These are phyloP conservation scores for Colletotrichum magnum DNA, from an alignment of 2,329 filamentous ascomycete species.

Conservation along the genomic window DNA sequence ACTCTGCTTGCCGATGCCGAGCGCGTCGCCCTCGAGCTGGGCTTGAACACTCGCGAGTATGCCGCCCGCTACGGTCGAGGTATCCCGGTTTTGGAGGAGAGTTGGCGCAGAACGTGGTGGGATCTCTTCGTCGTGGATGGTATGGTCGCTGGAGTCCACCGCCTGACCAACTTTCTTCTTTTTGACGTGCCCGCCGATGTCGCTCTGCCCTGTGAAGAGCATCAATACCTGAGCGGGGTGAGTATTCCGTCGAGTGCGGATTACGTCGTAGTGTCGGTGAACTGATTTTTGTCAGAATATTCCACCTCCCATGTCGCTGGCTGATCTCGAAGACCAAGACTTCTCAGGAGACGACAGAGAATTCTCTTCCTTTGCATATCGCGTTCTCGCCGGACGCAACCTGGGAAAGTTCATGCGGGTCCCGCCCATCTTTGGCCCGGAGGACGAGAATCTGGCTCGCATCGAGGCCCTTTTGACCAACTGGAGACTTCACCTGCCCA, in stretches of 20 bases:
- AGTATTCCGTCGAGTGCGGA: constrained; percentile 28
- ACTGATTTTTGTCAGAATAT: constrained; percentile 60
- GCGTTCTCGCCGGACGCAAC: constrained; percentile 85
- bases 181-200: constrained; percentile 78
- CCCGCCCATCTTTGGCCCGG: constrained; percentile 64
- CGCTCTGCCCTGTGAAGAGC: constrained; percentile 85
- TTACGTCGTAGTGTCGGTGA: no score
- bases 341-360: constrained; percentile 78
- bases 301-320: constrained; percentile 72
- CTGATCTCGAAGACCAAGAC: constrained; percentile 82
- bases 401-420: constrained; percentile 80
- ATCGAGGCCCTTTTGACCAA: constrained; percentile 73
- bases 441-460: constrained; percentile 66
- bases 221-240: constrained; percentile 75
- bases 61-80: constrained; percentile 74
- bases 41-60: constrained; percentile 79
- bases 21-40: constrained; percentile 80
- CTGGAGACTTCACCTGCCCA: constrained; percentile 85
- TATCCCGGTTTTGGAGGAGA: constrained; percentile 81
- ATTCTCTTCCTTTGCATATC: constrained; percentile 89
- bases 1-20: constrained; percentile 78
- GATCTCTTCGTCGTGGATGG: constrained; percentile 85
- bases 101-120: constrained; percentile 93
- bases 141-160: constrained; percentile 85
- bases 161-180: constrained; percentile 78